A percentile compares a stretch with the other conserved stretches of the same genome.
Conservation (phyloP, 1,284 basidiomycete genomes). For the Cystobasidium pallidum region DNA sequence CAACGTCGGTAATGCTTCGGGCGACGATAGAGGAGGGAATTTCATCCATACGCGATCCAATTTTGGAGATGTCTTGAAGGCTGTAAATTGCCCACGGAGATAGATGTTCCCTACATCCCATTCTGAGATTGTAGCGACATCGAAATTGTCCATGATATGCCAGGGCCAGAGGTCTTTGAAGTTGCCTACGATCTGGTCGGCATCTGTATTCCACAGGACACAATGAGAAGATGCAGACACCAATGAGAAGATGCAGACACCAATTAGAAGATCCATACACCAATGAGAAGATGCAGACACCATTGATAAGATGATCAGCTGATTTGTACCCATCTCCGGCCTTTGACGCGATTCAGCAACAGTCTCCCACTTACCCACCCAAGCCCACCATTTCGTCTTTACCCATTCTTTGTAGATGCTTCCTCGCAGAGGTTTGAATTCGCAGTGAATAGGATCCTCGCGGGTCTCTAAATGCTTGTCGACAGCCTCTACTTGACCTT, state of each 20-base stretch:
- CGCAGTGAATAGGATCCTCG: constrained; percentile 34
- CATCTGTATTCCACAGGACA: constrained; percentile 1
- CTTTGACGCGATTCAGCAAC: too few relatives aligned
- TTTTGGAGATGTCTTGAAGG: constrained; percentile 26
- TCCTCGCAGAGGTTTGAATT: constrained; percentile 37
- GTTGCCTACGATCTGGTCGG: constrained; percentile 35
- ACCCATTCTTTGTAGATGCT: constrained; percentile 29
- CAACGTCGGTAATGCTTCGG: neutral
- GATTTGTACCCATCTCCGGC: too few relatives aligned
- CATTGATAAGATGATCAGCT: too few relatives aligned
- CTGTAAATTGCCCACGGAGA: constrained; percentile 39
- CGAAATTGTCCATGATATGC: constrained; percentile 34
- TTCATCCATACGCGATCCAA: constrained; percentile 30
- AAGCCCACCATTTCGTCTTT: constrained; percentile 41
- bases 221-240: neutral
- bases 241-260: too few relatives aligned
- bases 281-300: neutral
- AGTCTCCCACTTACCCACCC: constrained; percentile 21
- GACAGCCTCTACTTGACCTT: constrained; percentile 15
- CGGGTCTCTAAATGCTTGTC: constrained; percentile 21
- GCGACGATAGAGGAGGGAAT: constrained; percentile 17
- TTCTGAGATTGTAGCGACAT: constrained; percentile 31
- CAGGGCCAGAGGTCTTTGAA: constrained; percentile 40
- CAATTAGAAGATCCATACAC: neutral
- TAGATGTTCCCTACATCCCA: constrained; percentile 18